Evolutionary conservation across 2,329 filamentous ascomycete species (phyloP).

Genomic region (Apiospora malaysiana): DNA sequence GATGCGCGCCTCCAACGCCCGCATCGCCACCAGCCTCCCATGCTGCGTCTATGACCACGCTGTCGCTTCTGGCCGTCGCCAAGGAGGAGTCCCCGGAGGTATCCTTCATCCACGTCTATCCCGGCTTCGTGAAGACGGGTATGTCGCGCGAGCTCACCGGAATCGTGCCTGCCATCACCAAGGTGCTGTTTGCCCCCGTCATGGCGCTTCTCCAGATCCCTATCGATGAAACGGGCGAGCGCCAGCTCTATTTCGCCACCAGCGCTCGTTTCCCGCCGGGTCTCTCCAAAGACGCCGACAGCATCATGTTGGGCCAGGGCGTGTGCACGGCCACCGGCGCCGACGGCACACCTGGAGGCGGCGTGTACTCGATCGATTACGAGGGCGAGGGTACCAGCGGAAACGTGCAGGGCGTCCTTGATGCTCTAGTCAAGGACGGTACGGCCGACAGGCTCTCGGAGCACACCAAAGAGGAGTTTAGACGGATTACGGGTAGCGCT

Average conservation of each 20-base stretch:
- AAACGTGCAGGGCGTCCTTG: conserved; percentile 26
- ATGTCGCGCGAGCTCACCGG: conserved; percentile 33
- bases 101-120: conserved; percentile 47
- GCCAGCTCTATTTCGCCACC: conserved; percentile 45
- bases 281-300: conserved; percentile 32
- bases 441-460: conserved; percentile 43
- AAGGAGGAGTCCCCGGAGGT: conserved; percentile 47
- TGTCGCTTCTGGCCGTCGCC: conserved; percentile 55
- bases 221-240: conserved; percentile 44
- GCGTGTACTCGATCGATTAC: conserved; percentile 45
- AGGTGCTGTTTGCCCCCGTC: conserved; percentile 32
- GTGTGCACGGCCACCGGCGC: conserved; percentile 36
- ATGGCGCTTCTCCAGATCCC: conserved; percentile 30
- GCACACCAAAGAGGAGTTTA: conserved; percentile 43
- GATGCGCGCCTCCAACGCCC: conserved; percentile 45
- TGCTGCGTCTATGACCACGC: conserved; percentile 48
- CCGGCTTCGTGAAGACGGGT: conserved; percentile 45
- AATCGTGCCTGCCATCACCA: conserved; percentile 36
- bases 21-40: conserved; percentile 36
- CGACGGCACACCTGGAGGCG: conserved; percentile 42
- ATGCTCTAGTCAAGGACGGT: conserved; percentile 34
- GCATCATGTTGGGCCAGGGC: conserved; percentile 34
- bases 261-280: conserved; percentile 40
- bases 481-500: conserved; percentile 36
- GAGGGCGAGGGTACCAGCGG: conserved; percentile 38